Base-by-base conservation (phyloP, 805 yeast genomes). In the Kazachstania africana region DNA sequence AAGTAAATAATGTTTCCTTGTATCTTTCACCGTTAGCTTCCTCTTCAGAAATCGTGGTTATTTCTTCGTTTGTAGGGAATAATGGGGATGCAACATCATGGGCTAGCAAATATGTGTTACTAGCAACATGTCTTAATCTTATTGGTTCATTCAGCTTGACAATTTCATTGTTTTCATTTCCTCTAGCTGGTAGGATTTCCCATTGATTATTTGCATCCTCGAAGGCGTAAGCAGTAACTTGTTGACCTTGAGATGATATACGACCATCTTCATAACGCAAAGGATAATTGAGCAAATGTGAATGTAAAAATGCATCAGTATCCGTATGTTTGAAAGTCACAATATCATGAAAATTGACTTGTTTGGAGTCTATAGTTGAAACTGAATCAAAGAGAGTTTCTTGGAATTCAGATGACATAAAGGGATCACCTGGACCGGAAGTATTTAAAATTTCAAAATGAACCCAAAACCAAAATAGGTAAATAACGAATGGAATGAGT, bases 81-180 rank as follows among this genome's bases (percentile, higher is more conserved):
- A 78, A 64, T 18, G 98, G 97, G 3, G 97, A 91, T 2, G 95
- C 95, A 34, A 91, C 96, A 54, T 88, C 96, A 52, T 91, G 98
- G 14, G 97, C 72, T 47, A 84, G 68, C 43, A 91, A 62, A 45
- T 62, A 78, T 8, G 94, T 80, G 32, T 83, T 70, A 2, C 97
- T 85, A 19, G 66, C 74, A 31, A 79, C 70, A 50, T 91, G 98
- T 55, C 70, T 74, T 35, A 91, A 63, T 58, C 96, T 79, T 35
- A 91, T 63, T 13, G 68, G 56, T 47, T 83, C 91, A 42, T 82
- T 80, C 39, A 83, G 75, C 40, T 48, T 59, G 23, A 91, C 78
- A 4, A 71, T 65, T 29, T 66, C 70, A 24, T 57, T 58, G 27
- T 61, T 50, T 4, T 68, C 57, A 38, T 58, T 58, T 18, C 65